Evolutionary conservation across 148 eudicot genomes (phyloP).

Genomic region (Talinum fruticosum): DNA sequence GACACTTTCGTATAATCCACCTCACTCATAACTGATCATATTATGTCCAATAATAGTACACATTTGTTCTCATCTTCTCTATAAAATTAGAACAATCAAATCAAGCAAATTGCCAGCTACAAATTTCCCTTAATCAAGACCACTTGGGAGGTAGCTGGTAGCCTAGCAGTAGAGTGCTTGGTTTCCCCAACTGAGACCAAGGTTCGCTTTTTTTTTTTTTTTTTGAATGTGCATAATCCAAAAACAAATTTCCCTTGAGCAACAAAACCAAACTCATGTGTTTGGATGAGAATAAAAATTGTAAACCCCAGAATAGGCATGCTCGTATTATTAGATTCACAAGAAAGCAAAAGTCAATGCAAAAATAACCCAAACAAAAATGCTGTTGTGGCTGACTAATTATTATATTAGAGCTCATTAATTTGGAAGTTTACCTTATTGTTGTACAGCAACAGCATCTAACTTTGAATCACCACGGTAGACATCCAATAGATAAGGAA

Average conservation of each 20-base stretch:
- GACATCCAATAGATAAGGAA: slow-evolving; percentile 7
- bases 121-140: too few relatives aligned
- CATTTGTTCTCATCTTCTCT: not conserved
- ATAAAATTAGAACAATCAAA: too few relatives aligned
- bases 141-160: too few relatives aligned
- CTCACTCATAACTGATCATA: not conserved
- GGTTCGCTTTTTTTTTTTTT: too few relatives aligned
- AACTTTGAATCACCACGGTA: slow-evolving; percentile 15
- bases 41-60: not conserved
- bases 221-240: too few relatives aligned
- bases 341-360: not conserved
- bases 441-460: slow-evolving; percentile 9
- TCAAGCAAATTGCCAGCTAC: not conserved
- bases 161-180: too few relatives aligned
- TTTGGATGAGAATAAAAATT: not conserved
- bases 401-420: not conserved
- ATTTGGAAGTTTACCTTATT: not conserved
- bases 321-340: not conserved
- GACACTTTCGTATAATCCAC: not conserved
- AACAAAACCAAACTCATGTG: not conserved
- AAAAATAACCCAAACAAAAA: too few relatives aligned
- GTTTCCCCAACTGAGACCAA: too few relatives aligned
- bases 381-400: too few relatives aligned
- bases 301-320: too few relatives aligned
- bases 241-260: too few relatives aligned